Evolutionary conservation across 306 rosid genomes (phyloP).

Genomic region (Rosa rugosa): DNA sequence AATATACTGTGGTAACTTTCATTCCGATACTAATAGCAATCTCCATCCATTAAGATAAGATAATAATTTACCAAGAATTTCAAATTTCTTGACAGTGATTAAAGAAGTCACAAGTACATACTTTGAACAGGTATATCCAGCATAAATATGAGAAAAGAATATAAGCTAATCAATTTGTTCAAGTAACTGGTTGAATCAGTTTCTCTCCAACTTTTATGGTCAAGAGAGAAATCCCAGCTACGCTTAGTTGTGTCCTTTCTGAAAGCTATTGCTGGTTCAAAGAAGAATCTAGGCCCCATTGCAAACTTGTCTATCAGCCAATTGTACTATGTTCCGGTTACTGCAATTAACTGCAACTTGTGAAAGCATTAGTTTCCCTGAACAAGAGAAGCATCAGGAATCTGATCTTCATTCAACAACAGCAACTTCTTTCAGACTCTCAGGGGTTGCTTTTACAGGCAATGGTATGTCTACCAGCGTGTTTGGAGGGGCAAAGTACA

Average conservation of each 20-base stretch:
- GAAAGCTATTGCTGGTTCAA: background rate
- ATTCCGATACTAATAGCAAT: background rate
- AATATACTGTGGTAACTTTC: background rate
- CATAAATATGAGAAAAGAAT: background rate
- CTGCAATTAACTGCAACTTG: conserved; percentile 19
- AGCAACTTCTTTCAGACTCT: conserved; percentile 59
- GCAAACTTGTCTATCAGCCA: background rate
- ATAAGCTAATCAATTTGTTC: conserved; percentile 1
- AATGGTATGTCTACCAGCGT: conserved; percentile 67
- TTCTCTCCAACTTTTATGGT: background rate
- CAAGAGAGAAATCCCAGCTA: conserved; percentile 1
- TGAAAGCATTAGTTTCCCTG: conserved; percentile 8
- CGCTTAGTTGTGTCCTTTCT: background rate
- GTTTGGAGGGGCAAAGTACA: conserved; percentile 87
- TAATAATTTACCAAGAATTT: background rate
- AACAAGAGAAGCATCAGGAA: conserved; percentile 37
- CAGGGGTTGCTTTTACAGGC: conserved; percentile 59
- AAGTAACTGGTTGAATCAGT: background rate
- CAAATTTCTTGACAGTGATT: background rate
- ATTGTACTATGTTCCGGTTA: background rate
- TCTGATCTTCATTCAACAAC: conserved; percentile 59
- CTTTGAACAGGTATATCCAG: background rate
- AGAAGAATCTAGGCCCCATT: conserved; percentile 7
- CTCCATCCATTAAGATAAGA: background rate
- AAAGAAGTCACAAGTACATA: background rate